These are phyloP conservation scores for Nakazawaea pomicola DNA, from an alignment of 805 yeast species.

Conservation along the genomic window DNA sequence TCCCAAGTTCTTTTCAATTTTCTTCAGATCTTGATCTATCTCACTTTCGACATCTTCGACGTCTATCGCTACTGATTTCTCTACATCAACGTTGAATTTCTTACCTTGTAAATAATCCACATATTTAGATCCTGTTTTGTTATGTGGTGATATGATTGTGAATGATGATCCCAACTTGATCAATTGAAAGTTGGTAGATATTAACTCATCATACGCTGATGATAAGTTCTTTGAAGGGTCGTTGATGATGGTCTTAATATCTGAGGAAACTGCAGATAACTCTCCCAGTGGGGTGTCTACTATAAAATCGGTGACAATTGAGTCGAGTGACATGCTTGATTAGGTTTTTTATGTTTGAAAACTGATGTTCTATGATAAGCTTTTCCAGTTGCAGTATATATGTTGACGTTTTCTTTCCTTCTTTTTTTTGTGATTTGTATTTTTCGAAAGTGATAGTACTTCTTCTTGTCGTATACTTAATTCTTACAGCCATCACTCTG, in stretches of 20 bases:
- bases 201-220: slow-evolving; percentile 22
- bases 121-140: slow-evolving; percentile 45
- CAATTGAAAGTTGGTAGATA: slow-evolving; percentile 24
- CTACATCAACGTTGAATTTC: slow-evolving; percentile 56
- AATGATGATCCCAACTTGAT: slow-evolving; percentile 23
- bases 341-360: no score
- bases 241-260: slow-evolving; percentile 23
- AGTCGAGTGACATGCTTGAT: slow-evolving; percentile 17
- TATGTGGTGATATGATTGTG: slow-evolving; percentile 43
- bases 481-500: no score
- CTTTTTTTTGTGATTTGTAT: no score
- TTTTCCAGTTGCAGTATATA: no score
- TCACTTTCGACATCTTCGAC: slow-evolving; percentile 32
- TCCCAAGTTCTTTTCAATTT: slow-evolving; percentile 27
- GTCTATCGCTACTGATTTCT: slow-evolving; percentile 43
- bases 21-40: slow-evolving; percentile 17
- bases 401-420: no score
- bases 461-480: no score
- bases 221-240: slow-evolving; percentile 21
- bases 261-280: slow-evolving; percentile 26
- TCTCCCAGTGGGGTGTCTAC: slow-evolving; percentile 57
- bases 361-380: no score
- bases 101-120: slow-evolving; percentile 46
- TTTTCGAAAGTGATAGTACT: no score
- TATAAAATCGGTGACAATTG: slow-evolving; percentile 29